phyloP scores from a whole-genome alignment of 2,329 filamentous ascomycete species.

The Aspergillus clavatus region DNA sequence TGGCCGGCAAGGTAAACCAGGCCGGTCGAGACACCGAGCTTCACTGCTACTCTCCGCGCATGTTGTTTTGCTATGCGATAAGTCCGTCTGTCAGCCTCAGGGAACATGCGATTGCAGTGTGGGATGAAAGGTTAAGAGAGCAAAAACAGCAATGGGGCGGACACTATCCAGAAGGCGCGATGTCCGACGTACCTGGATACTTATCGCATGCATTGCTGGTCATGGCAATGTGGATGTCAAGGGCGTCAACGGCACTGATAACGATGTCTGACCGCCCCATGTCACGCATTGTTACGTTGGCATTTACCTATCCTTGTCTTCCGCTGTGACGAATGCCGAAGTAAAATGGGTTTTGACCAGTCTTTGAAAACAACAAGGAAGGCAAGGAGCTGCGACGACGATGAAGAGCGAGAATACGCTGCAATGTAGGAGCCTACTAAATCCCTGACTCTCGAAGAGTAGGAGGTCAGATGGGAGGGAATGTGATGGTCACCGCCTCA shows the following conservation, averaged over 20 bases:
- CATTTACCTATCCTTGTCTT: not conserved
- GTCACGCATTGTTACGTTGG: constrained; percentile 11
- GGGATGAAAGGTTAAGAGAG: not conserved
- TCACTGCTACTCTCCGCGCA: constrained; percentile 43
- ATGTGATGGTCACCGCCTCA: too few relatives aligned
- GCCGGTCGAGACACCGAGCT: constrained; percentile 42
- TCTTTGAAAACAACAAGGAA: not conserved
- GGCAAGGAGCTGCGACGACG: not conserved
- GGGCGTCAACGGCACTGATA: constrained; percentile 24
- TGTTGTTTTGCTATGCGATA: constrained; percentile 45
- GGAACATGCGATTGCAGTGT: not conserved
- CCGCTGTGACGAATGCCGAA: too few relatives aligned
- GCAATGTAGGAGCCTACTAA: not conserved
- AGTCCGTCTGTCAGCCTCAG: constrained; percentile 6
- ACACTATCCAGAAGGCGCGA: not conserved
- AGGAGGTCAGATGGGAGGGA: too few relatives aligned
- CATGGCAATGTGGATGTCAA: constrained; percentile 28
- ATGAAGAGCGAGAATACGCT: not conserved
- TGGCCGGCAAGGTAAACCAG: constrained; percentile 55
- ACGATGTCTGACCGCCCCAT: constrained; percentile 15
- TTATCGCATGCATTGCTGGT: constrained; percentile 32
- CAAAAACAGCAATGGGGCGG: constrained; percentile 1
- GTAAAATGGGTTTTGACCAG: too few relatives aligned
- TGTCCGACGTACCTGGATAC: constrained; percentile 35
- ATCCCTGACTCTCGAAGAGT: too few relatives aligned